These are phyloP conservation scores for Daldinia caldariorum DNA, from an alignment of 495 filamentous ascomycete genomes.

Conservation along the genomic window DNA sequence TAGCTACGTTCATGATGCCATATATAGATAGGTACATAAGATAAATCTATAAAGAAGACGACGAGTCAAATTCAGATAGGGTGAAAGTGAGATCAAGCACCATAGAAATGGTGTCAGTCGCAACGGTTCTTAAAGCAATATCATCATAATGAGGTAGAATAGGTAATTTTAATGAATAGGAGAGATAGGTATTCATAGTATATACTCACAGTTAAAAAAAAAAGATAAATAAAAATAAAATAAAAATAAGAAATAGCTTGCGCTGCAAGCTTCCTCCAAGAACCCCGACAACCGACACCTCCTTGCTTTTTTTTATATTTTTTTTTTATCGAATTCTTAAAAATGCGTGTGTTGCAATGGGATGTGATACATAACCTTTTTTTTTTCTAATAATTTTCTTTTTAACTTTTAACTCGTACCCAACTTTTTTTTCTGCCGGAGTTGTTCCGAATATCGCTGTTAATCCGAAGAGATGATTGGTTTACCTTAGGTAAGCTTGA, in stretches of 20 bases:
- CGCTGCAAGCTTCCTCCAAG: conserved; percentile 2
- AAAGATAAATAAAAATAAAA: too few relatives aligned
- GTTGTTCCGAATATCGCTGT: conserved; percentile 15
- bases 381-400: neutral
- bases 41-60: conserved; percentile 9
- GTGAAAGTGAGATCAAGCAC: conserved; percentile 68
- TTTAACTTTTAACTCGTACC: too few relatives aligned
- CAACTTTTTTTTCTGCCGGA: conserved; percentile 19
- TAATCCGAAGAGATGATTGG: conserved; percentile 35
- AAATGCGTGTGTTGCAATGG: neutral
- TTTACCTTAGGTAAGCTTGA: conserved; percentile 12
- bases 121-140: conserved; percentile 84
- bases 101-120: conserved; percentile 76
- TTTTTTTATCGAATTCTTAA: neutral
- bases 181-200: neutral
- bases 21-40: neutral
- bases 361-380: neutral
- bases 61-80: conserved; percentile 57
- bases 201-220: conserved; percentile 17
- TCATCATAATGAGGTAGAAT: conserved; percentile 59
- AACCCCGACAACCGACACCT: neutral
- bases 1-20: conserved; percentile 18
- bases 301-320: neutral
- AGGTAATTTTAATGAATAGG: neutral
- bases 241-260: too few relatives aligned